phyloP scores from a whole-genome alignment of 768 basidiomycete species.

The Lactifluus rugatus region DNA sequence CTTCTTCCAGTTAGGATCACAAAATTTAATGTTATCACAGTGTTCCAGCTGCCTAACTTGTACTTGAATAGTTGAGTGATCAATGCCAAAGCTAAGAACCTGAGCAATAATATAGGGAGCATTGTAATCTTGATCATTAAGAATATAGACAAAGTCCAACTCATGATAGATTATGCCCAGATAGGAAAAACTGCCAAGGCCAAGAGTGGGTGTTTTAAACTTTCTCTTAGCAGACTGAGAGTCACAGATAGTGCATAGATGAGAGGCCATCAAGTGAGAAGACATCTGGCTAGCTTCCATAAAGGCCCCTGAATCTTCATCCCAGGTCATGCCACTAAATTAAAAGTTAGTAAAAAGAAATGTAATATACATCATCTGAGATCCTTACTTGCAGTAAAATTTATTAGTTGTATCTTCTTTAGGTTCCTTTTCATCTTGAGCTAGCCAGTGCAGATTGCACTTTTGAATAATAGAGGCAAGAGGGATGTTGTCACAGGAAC shows the following conservation, averaged over 20 bases:
- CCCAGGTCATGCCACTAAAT: slow-evolving; percentile 39
- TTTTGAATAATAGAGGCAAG: slow-evolving; percentile 49
- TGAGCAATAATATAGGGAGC: slow-evolving; percentile 46
- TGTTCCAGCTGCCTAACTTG: slow-evolving; percentile 38
- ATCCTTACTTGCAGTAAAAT: slow-evolving; percentile 49
- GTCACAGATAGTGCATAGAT: slow-evolving; percentile 16
- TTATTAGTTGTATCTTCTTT: slow-evolving; percentile 34
- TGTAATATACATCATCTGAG: background rate
- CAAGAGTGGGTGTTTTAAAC: slow-evolving; percentile 20
- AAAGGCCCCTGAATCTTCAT: slow-evolving; percentile 39
- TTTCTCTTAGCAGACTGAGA: background rate
- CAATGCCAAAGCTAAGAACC: slow-evolving; percentile 33
- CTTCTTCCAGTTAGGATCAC: background rate
- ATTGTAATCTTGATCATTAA: slow-evolving; percentile 22
- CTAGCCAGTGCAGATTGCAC: slow-evolving; percentile 40
- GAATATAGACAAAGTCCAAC: slow-evolving; percentile 52
- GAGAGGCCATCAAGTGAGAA: slow-evolving; percentile 24
- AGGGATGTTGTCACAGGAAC: slow-evolving; percentile 47
- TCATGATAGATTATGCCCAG: slow-evolving; percentile 43
- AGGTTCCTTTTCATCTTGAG: slow-evolving; percentile 36
- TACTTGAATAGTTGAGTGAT: slow-evolving; percentile 24
- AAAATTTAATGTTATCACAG: slow-evolving; percentile 30
- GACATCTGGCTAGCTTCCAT: slow-evolving; percentile 32
- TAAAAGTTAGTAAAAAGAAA: background rate
- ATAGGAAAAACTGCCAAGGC: slow-evolving; percentile 30